Conservation (phyloP, 805 yeast genomes). For the Metschnikowia shivogae region DNA sequence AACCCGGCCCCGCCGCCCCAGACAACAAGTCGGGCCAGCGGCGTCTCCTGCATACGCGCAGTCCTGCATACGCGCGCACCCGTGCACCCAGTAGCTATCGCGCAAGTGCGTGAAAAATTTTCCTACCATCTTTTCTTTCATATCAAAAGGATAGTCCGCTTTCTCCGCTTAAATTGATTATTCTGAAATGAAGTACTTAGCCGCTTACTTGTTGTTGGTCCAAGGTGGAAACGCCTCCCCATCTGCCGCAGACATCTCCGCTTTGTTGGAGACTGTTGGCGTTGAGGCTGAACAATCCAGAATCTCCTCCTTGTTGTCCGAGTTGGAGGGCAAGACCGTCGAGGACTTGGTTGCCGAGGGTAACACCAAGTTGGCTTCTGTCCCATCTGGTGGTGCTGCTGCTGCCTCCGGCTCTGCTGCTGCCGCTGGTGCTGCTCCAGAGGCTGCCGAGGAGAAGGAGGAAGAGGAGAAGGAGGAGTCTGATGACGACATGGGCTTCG, state of each 20-base stretch:
- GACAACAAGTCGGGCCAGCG: background rate
- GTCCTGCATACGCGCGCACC: background rate
- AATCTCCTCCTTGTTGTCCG: constrained; percentile 71
- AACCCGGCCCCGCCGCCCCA: background rate
- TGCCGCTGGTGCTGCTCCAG: constrained; percentile 68
- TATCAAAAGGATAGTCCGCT: constrained; percentile 78
- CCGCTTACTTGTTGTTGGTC: constrained; percentile 97
- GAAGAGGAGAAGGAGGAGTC: constrained; percentile 63
- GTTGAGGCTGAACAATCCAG: constrained; percentile 91
- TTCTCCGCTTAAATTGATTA: constrained; percentile 71
- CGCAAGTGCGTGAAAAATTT: constrained; percentile 3
- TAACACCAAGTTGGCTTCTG: constrained; percentile 92
- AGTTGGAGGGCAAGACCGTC: constrained; percentile 91
- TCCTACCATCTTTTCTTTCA: constrained; percentile 16
- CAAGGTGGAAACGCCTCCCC: constrained; percentile 96
- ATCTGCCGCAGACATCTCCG: constrained; percentile 85
- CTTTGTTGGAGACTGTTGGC: constrained; percentile 91
- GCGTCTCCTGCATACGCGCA: background rate
- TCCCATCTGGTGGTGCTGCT: constrained; percentile 98
- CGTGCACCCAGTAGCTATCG: constrained; percentile 3
- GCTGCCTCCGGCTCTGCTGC: constrained; percentile 69
- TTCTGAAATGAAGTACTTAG: constrained; percentile 94
- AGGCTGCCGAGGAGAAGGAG: constrained; percentile 65
- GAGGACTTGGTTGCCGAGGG: constrained; percentile 92
- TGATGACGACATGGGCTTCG: constrained; percentile 82